Percentiles rank a stretch among this genome's conserved stretches.
These are phyloP conservation scores for Phoenix dactylifera DNA, from an alignment of 176 grass and related monocot genomes.

Conservation along the genomic window DNA sequence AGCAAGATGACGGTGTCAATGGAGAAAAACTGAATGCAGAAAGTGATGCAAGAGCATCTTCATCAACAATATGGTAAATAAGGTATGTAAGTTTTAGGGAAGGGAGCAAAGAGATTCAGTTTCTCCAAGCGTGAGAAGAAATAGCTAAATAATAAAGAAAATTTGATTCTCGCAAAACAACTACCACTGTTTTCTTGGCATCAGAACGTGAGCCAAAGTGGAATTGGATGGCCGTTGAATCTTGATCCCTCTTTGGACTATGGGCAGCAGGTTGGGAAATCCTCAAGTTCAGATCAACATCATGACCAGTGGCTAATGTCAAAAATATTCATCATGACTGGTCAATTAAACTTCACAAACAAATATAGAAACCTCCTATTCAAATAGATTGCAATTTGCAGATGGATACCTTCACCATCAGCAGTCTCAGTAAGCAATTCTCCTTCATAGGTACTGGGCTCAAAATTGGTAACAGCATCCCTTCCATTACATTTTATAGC, in stretches of 20 bases:
- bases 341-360: too few species aligned
- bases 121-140: too few species aligned
- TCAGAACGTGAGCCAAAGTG: constrained; percentile 40
- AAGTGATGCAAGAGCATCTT: too few species aligned
- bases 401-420: constrained; percentile 52
- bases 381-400: background rate
- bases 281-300: constrained; percentile 83
- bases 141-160: too few species aligned
- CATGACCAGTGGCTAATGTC: constrained; percentile 23
- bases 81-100: too few species aligned
- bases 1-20: too few species aligned
- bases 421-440: constrained; percentile 43
- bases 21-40: too few species aligned
- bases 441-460: constrained; percentile 70
- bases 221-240: constrained; percentile 32
- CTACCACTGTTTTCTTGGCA: constrained; percentile 36
- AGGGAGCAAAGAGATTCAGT: too few species aligned
- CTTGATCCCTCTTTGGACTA: constrained; percentile 55
- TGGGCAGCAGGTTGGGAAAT: constrained; percentile 68
- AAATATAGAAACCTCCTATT: too few species aligned
- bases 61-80: too few species aligned
- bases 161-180: background rate
- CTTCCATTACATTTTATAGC: constrained; percentile 95
- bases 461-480: constrained; percentile 94
- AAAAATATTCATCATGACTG: background rate